Percentiles rank a stretch among this genome's conserved stretches.
Evolutionary conservation across 345 rosid genomes (phyloP).

Genomic region (Cardiospermum halicacabum): DNA sequence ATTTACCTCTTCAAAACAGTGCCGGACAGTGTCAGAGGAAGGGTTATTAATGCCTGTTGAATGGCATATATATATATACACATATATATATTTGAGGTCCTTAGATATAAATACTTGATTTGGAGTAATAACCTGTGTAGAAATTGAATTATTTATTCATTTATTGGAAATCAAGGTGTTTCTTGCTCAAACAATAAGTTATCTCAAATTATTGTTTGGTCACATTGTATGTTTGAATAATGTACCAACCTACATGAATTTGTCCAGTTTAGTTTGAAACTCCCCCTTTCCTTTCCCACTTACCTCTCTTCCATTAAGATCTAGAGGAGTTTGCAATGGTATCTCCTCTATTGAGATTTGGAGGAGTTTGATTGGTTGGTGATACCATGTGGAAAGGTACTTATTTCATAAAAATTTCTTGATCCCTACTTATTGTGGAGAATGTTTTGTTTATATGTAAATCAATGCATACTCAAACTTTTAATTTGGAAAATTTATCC

Average conservation of each 20-base stretch:
- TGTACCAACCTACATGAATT: not conserved
- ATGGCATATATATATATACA: not conserved
- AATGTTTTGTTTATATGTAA: no score
- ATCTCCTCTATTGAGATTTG: no score
- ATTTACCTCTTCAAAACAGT: not conserved
- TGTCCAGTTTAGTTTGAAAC: not conserved
- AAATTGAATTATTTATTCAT: not conserved
- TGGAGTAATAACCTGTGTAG: not conserved
- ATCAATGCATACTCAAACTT: no score
- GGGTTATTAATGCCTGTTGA: not conserved
- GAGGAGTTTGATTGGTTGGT: no score
- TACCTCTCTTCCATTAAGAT: no score
- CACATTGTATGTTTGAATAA: slow-evolving; percentile 2
- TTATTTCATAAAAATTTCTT: no score
- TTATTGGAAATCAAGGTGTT: not conserved
- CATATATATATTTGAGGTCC: not conserved
- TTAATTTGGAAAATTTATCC: no score
- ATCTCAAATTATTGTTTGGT: not conserved
- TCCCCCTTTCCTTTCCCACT: no score
- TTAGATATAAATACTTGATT: not conserved
- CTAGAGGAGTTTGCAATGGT: no score
- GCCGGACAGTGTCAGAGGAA: not conserved
- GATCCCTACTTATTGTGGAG: no score
- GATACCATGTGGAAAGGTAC: no score
- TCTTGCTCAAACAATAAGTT: not conserved